phyloP scores from a whole-genome alignment of 345 rosid species.

The Orychophragmus violaceus region DNA sequence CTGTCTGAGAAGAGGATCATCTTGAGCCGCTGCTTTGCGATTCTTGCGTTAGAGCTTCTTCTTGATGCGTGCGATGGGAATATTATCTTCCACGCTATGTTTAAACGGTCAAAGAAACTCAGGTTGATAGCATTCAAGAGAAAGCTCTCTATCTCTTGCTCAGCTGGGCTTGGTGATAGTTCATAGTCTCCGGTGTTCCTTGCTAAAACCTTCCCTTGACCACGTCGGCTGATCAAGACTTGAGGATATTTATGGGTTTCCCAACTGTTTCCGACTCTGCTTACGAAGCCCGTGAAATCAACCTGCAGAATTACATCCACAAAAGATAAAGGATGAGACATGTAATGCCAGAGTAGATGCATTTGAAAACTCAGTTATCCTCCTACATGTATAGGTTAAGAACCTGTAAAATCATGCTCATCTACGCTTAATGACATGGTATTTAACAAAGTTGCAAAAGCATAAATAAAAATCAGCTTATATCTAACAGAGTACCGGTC shows the following conservation, averaged over 20 bases:
- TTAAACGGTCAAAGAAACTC: constrained; percentile 80
- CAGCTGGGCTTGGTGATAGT: constrained; percentile 47
- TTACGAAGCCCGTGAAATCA: constrained; percentile 27
- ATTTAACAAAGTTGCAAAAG: neutral
- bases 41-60: constrained; percentile 85
- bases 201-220: constrained; percentile 33
- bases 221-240: constrained; percentile 22
- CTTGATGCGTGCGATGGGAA: constrained; percentile 71
- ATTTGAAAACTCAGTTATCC: neutral
- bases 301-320: constrained; percentile 34
- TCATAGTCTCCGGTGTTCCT: constrained; percentile 48
- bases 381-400: neutral
- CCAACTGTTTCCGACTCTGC: constrained; percentile 34
- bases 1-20: constrained; percentile 98
- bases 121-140: constrained; percentile 65
- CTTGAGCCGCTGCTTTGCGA: constrained; percentile 91
- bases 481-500: neutral
- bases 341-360: neutral
- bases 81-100: constrained; percentile 85
- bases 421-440: neutral
- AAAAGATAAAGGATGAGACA: no score
- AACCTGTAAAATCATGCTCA: neutral
- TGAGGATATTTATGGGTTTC: constrained; percentile 20
- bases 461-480: neutral
- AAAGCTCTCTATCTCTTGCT: constrained; percentile 65